These are phyloP conservation scores for Penicillium capsulatum DNA, from an alignment of 2,329 filamentous ascomycete genomes.

Conservation along the genomic window DNA sequence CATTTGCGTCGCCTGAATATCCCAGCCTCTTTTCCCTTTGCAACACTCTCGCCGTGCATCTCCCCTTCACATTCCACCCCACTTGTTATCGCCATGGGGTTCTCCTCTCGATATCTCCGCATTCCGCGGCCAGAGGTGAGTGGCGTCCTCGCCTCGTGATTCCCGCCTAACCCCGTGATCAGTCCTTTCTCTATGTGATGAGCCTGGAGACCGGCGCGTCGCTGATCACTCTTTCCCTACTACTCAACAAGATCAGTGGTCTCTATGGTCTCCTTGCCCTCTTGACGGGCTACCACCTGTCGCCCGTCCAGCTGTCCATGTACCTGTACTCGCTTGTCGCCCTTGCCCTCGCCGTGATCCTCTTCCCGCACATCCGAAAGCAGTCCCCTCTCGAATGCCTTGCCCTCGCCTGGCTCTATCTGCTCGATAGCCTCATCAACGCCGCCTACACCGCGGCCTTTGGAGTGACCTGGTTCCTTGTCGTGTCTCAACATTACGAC, in stretches of 20 bases:
- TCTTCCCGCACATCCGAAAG: constrained; percentile 74
- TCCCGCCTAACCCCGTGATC: constrained; percentile 18
- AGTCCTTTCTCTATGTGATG: constrained; percentile 84
- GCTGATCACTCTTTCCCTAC: constrained; percentile 73
- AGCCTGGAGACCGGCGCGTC: constrained; percentile 82
- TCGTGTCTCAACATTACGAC: constrained; percentile 58
- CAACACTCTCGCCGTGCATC: background rate
- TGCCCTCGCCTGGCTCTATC: constrained; percentile 77
- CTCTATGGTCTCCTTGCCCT: constrained; percentile 86
- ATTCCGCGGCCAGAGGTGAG: constrained; percentile 47
- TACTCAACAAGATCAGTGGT: constrained; percentile 89
- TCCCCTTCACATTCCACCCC: background rate
- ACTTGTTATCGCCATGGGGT: constrained; percentile 31
- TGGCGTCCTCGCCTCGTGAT: background rate
- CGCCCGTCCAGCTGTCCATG: constrained; percentile 78
- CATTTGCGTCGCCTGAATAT: constrained; percentile 15
- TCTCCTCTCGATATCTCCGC: constrained; percentile 44
- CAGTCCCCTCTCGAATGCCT: constrained; percentile 76
- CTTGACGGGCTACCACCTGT: constrained; percentile 79
- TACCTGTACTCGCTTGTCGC: constrained; percentile 81
- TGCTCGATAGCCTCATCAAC: constrained; percentile 77
- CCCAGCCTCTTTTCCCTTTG: constrained; percentile 16
- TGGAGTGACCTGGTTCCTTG: constrained; percentile 78
- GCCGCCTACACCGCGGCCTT: constrained; percentile 77
- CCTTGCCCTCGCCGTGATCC: constrained; percentile 62